These are phyloP conservation scores for Malus hybrid DNA, from an alignment of 331 rosid genomes.

Conservation along the genomic window DNA sequence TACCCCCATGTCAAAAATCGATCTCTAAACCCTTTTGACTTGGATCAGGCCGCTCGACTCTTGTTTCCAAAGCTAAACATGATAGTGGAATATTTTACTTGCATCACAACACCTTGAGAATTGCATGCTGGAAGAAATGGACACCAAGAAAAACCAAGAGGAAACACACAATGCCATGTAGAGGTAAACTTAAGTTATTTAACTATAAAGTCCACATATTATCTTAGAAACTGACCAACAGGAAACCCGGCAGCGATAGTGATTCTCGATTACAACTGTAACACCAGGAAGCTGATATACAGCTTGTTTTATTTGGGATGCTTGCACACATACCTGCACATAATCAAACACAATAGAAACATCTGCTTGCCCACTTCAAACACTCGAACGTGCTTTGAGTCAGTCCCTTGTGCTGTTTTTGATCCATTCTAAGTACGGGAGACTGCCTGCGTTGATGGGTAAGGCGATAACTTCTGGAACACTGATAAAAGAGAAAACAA, in stretches of 20 bases:
- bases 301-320: not conserved
- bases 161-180: not conserved
- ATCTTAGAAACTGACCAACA: not conserved
- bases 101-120: too few species aligned
- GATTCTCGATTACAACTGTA: not conserved
- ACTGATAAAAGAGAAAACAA: slow-evolving; percentile 28
- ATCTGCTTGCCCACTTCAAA: not conserved
- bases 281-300: not conserved
- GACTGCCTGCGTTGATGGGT: slow-evolving; percentile 81
- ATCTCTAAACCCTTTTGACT: too few species aligned
- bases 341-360: not conserved
- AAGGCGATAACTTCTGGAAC: slow-evolving; percentile 93
- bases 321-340: not conserved
- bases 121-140: too few species aligned
- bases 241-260: not conserved
- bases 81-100: too few species aligned
- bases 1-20: too few species aligned
- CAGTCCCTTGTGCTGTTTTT: slow-evolving; percentile 86
- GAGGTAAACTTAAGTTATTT: not conserved
- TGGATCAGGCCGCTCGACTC: not conserved
- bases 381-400: not conserved
- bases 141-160: not conserved
- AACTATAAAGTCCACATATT: not conserved
- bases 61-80: not conserved
- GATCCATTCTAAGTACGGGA: slow-evolving; percentile 76